These are phyloP conservation scores for Dalechampia spathulata DNA, from an alignment of 441 rosid genomes.

Conservation along the genomic window DNA sequence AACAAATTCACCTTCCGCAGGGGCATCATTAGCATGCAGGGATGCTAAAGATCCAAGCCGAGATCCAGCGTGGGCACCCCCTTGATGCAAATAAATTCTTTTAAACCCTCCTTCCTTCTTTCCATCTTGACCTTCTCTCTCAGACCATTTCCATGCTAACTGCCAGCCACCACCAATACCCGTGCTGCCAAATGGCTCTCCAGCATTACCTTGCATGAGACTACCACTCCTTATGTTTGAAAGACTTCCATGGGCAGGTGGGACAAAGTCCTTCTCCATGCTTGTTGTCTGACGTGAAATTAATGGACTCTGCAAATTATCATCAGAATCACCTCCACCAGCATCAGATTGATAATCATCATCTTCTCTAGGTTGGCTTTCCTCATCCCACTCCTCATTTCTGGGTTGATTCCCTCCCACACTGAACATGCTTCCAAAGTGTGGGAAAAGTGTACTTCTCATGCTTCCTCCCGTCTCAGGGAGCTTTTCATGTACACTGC, in stretches of 20 bases:
- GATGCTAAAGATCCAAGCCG: constrained; percentile 50
- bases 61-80: constrained; percentile 37
- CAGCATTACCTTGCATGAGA: constrained; percentile 36
- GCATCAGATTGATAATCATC: too few species aligned
- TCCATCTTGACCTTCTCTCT: constrained; percentile 52
- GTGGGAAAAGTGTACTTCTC: constrained; percentile 69
- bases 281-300: constrained; percentile 59
- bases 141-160: constrained; percentile 79
- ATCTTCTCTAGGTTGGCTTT: constrained; percentile 42
- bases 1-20: constrained; percentile 33
- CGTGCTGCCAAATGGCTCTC: constrained; percentile 45
- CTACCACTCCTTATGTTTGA: constrained; percentile 45
- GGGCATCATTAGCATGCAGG: constrained; percentile 31
- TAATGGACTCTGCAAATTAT: constrained; percentile 62
- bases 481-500: constrained; percentile 80
- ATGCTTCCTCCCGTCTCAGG: constrained; percentile 53
- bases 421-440: constrained; percentile 74
- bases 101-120: constrained; percentile 68
- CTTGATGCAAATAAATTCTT: constrained; percentile 79
- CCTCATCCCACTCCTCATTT: constrained; percentile 71
- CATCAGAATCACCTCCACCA: constrained; percentile 65
- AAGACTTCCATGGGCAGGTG: constrained; percentile 25
- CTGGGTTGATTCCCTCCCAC: constrained; percentile 45
- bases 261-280: constrained; percentile 45
- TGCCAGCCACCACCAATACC: constrained; percentile 98